Evolutionary conservation across 2,329 filamentous ascomycete species (phyloP).

Genomic region (Fusarium torulosum): DNA sequence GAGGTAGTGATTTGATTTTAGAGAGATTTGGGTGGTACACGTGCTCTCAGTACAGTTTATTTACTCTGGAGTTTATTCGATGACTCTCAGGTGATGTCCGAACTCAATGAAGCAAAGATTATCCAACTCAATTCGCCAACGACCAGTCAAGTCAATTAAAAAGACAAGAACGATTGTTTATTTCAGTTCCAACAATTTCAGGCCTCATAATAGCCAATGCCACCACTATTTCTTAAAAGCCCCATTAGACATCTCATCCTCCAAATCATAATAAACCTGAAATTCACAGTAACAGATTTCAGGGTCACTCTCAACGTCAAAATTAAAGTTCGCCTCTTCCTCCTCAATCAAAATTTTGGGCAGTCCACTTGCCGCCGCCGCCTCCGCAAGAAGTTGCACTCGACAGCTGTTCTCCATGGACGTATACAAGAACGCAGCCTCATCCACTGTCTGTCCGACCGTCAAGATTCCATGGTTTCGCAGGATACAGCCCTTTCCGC

Average conservation of each 20-base stretch:
- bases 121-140: no score
- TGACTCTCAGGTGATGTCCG: no score
- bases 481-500: constrained; percentile 72
- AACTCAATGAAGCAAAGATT: no score
- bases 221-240: constrained; percentile 40
- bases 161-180: no score
- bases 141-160: no score
- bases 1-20: no score
- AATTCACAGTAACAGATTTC: constrained; percentile 48
- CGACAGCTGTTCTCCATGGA: constrained; percentile 75
- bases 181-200: no score
- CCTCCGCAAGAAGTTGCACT: constrained; percentile 48
- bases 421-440: constrained; percentile 77
- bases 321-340: constrained; percentile 57
- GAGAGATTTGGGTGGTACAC: no score
- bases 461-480: constrained; percentile 79
- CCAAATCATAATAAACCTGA: constrained; percentile 47
- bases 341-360: constrained; percentile 56
- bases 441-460: constrained; percentile 77
- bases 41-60: no score
- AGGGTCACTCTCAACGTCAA: constrained; percentile 47
- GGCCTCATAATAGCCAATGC: background rate
- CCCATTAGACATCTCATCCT: constrained; percentile 41
- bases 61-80: no score
- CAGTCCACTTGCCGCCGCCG: constrained; percentile 47